These are phyloP conservation scores for Lagerstroemia speciosa DNA, from an alignment of 345 rosid genomes.

Conservation along the genomic window DNA sequence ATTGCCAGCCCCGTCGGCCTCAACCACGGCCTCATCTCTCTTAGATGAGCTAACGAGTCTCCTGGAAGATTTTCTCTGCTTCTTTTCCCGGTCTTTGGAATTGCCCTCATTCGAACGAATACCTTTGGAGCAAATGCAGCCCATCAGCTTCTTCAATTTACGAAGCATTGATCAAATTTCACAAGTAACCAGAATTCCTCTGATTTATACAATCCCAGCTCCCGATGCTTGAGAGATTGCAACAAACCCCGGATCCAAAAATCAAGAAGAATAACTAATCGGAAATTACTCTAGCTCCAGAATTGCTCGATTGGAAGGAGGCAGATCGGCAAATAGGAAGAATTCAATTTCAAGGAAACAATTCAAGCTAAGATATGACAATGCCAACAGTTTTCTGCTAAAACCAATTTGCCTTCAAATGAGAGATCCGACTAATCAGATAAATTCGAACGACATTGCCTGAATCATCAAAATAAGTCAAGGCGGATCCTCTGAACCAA, in stretches of 20 bases:
- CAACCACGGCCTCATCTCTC: slow-evolving; percentile 26
- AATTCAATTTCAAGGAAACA: background rate
- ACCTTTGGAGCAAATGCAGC: slow-evolving; percentile 83
- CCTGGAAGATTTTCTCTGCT: slow-evolving; percentile 26
- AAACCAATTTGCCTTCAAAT: too few relatives aligned
- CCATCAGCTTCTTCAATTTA: slow-evolving; percentile 33
- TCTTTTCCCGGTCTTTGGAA: slow-evolving; percentile 21
- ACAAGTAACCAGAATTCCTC: background rate
- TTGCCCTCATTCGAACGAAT: slow-evolving; percentile 24
- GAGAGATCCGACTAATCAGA: background rate
- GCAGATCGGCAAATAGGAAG: background rate
- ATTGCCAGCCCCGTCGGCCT: slow-evolving; percentile 24
- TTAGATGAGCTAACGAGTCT: slow-evolving; percentile 21
- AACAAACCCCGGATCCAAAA: too few relatives aligned
- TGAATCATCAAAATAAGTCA: background rate
- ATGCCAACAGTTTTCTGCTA: background rate
- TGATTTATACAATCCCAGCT: too few relatives aligned
- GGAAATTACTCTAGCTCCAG: background rate
- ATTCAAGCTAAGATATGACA: background rate
- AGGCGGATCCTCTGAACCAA: background rate
- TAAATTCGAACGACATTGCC: background rate
- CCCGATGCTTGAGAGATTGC: too few relatives aligned
- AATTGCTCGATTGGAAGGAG: background rate
- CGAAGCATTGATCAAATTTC: background rate
- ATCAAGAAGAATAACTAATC: background rate